Evolutionary conservation across 257 asterid genomes (phyloP), one percentile per base, ranked within the genome.

Genomic region (Anisodus tanguticus): DNA sequence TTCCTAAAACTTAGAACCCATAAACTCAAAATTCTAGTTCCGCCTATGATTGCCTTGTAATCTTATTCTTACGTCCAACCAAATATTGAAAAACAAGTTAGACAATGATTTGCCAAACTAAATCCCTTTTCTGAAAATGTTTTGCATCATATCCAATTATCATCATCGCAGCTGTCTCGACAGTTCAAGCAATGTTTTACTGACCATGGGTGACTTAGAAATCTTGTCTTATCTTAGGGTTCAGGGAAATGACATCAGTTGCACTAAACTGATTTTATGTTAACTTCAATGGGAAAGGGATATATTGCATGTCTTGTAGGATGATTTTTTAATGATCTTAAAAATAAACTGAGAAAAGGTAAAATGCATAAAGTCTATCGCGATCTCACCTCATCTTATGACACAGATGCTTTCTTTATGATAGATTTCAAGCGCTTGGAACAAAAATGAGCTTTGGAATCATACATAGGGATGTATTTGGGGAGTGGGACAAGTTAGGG

Each of bases 361-460:
- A 89, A 86, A 90, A 88, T 91, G 85, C 87, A 83, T 85, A 76
- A 89, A 31, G 86, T 91, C 79, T 91, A 85, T 90, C 88, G 83
- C 81, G 80, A 86, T 90, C 84, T 91, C 91, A 88, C 89, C 87
- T 90, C 91, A 89, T 91, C 87, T 94, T 91, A 91, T 94, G 97
- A 97, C 94, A 31, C 35, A 84, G 82, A 91, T 94, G 97, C 97
- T 97, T 90, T 95, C 92, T 90, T 93, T 91, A 93, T 97, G 92
- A 90, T 97, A 97, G 98, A 97, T 97, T 91, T 93, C 94, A 89
- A 91, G 97, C 91, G 98, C 98, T 89, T 95, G 99, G 99, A 41
- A 93, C 93, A 82, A 90, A 89, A 93, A 83, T 93, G 98, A 92
- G 98, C 98, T 89, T 92, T 94, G 99, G 93, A 90, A 95, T 90